Evolutionary conservation across 495 filamentous ascomycete genomes (phyloP), one percentile per base, ranked within the genome.

Genomic region (Geoglossum glabrum): DNA sequence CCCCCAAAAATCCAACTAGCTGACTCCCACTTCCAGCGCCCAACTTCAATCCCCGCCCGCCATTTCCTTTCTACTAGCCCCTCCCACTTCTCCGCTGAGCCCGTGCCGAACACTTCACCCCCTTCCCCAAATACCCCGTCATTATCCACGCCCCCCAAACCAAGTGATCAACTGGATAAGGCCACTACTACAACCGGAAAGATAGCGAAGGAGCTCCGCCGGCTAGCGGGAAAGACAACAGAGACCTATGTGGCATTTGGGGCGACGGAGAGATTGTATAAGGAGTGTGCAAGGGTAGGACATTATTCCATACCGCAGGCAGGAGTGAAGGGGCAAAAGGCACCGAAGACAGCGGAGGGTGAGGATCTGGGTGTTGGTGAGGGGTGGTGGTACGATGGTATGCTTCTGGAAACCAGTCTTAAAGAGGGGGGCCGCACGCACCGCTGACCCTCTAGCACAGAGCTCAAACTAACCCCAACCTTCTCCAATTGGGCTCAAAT

Each of bases 401-500:
- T 50, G 79, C 68, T 23, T 17, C 54, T 4, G 17, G 11, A 51
- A n/a, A 17, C 36, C 25, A 11, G 11, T 34, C 11, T 34, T 11
- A 4, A 34, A 34, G 31, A 34, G 4, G 4, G n/a, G n/a, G n/a
- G n/a, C n/a, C n/a, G n/a, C n/a, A 34, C 31, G 31, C 31, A 4
- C 31, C 31, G 31, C 11, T 50, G 2, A 50, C 46, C n/a, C 46
- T 21, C 33, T 25, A 57, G 55, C 36, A 36, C 60, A 71, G 71
- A 63, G 64, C 62, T 89, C 55, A 79, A 75, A 15, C 78, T 95
- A 30, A 68, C 72, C 25, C 85, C 87, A 1, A 98, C 87, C 0
- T 98, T 98, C 71, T 85, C 79, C 59, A 90, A 86, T 51, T 98
- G 92, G 93, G 83, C 93, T 7, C 92, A 96, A 66, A 80, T 97